Conservation (phyloP, 768 basidiomycete species). For the Rickenella mellea region DNA sequence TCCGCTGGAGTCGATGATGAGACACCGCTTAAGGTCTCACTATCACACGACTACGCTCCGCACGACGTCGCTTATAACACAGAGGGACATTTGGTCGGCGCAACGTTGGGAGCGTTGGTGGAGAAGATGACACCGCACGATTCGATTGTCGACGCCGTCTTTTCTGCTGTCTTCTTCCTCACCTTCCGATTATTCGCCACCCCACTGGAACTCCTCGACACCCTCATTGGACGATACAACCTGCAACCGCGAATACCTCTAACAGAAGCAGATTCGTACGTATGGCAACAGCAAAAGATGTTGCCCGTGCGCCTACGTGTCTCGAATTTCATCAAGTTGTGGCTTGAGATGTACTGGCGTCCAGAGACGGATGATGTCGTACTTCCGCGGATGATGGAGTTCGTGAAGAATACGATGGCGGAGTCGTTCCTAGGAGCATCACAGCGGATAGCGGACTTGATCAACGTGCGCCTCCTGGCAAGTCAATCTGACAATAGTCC, state of each 20-base stretch:
- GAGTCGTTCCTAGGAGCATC: constrained; percentile 60
- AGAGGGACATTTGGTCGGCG: constrained; percentile 86
- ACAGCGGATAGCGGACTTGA: constrained; percentile 62
- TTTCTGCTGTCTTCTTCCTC: constrained; percentile 86
- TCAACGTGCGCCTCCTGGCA: constrained; percentile 33
- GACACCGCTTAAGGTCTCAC: constrained; percentile 43
- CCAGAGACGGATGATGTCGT: constrained; percentile 62
- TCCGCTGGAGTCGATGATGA: constrained; percentile 22
- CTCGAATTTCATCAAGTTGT: constrained; percentile 86
- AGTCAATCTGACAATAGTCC: constrained; percentile 28
- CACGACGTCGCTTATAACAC: constrained; percentile 86
- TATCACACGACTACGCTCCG: constrained; percentile 69
- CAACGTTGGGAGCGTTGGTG: constrained; percentile 81
- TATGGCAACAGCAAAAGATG: constrained; percentile 85
- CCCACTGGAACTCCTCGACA: constrained; percentile 64
- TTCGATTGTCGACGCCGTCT: constrained; percentile 77
- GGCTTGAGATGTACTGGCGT: constrained; percentile 90
- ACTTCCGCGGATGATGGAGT: constrained; percentile 44
- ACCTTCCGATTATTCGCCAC: constrained; percentile 90
- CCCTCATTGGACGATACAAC: constrained; percentile 78
- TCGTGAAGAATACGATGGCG: constrained; percentile 52
- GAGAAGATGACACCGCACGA: constrained; percentile 97
- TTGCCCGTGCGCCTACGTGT: constrained; percentile 86
- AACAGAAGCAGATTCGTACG: constrained; percentile 46
- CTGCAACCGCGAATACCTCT: constrained; percentile 53